Conservation (phyloP, 106 monocot species). For the Apostasia shenzhenica region DNA sequence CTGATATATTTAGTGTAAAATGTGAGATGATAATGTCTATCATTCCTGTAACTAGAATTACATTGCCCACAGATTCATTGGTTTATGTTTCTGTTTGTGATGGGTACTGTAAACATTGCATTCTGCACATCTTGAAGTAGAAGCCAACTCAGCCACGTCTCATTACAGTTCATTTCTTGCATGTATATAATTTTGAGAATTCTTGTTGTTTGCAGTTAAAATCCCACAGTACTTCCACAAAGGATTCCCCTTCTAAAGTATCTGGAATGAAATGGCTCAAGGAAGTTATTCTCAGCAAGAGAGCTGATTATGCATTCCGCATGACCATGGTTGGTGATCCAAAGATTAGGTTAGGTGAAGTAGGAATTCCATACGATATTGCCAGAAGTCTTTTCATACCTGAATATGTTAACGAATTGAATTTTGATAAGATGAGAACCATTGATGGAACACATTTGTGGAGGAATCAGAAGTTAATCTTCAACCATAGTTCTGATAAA, state of each 20-base stretch:
- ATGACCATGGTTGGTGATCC: slow-evolving; percentile 88
- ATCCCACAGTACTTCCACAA: slow-evolving; percentile 14
- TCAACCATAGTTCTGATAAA: slow-evolving; percentile 16
- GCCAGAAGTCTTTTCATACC: slow-evolving; percentile 28
- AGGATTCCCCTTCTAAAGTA: slow-evolving; percentile 18
- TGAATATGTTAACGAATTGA: slow-evolving; percentile 50
- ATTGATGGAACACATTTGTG: slow-evolving; percentile 21
- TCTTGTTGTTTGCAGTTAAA: slow-evolving; percentile 35
- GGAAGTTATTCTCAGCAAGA: slow-evolving; percentile 70
- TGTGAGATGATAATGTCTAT: no score
- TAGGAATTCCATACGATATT: slow-evolving; percentile 60
- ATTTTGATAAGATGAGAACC: slow-evolving; percentile 30
- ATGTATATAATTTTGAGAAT: no score
- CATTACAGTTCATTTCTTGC: background rate
- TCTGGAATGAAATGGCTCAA: slow-evolving; percentile 75
- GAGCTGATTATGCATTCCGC: slow-evolving; percentile 66
- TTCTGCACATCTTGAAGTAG: background rate
- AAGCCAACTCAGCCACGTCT: background rate
- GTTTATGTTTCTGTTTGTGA: background rate
- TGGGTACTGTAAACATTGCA: background rate
- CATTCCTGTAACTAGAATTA: no score
- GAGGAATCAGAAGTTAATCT: slow-evolving; percentile 30
- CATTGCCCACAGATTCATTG: no score
- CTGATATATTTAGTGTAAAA: no score
- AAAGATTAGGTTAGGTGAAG: slow-evolving; percentile 62